Base-by-base conservation (phyloP, 2,329 filamentous ascomycete species). In the Fusarium coffeatum region DNA sequence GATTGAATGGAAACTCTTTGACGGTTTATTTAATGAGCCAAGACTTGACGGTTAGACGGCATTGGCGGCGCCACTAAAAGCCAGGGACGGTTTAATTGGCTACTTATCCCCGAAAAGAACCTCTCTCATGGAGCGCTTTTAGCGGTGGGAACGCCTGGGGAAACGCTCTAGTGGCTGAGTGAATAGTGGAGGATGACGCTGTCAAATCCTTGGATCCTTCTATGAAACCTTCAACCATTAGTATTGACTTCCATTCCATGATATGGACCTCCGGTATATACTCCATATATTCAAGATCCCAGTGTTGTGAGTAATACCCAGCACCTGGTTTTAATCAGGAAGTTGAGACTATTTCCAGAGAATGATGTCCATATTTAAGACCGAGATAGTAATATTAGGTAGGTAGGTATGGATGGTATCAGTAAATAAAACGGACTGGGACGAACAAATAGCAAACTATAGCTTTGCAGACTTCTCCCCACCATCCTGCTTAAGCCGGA, bases 401-500 rank as follows among this genome's bases (percentile, higher is more conserved):
- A 30, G 12, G 28, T 30, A 30, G 28, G 28, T 51, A 46, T 65
- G 62, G 55, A 46, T 65, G 62, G 55, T 66, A 66, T 55, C 48
- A 41, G 55, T 27, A 16, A 34, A 37, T 27, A 61, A 42, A 66
- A n/a, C 18, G 6, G 30, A 32, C 30, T 13, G 25, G 30, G 37
- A 34, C 10, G 8, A 25, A 37, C 32, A 23, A 49, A 28, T 25
- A n/a, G 20, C 18, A 41, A 10, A 18, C 69, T 70, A 82, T 53
- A 82, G 61, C 76, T 81, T 81, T 10, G 77, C 69, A 32, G 66
- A 66, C 54, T 76, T 76, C 42, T 80, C 79, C 13, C 61, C 64
- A 5, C 74, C 79, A 18, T 81, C 78, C 66, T 84, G 83, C 75
- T 83, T 83, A 48, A 88, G 76, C 46, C 86, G 77, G 43, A 88